These are phyloP conservation scores for Boeremia lycopersici DNA, from an alignment of 2,329 filamentous ascomycete genomes.

Conservation along the genomic window DNA sequence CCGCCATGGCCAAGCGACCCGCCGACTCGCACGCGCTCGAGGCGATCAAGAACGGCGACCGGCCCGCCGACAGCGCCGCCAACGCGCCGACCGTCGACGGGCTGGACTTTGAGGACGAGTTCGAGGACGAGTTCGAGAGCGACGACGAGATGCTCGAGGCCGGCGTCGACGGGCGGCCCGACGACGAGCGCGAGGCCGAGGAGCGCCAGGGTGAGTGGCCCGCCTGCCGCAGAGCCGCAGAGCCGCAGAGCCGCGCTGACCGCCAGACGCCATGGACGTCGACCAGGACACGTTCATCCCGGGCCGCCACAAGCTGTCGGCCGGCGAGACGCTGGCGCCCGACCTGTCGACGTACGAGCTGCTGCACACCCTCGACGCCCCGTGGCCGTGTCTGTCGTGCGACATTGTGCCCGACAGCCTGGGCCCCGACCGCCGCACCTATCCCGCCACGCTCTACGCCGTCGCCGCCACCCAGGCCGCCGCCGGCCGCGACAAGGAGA, in stretches of 20 bases:
- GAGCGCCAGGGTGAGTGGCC: conserved; percentile 73
- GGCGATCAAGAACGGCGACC: conserved; percentile 66
- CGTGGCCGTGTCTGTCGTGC: conserved; percentile 97
- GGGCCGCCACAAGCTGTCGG: conserved; percentile 86
- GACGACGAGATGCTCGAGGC: conserved; percentile 93
- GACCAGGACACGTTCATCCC: conserved; percentile 96
- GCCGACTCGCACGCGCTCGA: conserved; percentile 60
- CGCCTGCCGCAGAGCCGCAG: neutral
- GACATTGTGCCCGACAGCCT: conserved; percentile 86
- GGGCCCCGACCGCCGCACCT: conserved; percentile 88
- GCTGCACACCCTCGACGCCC: conserved; percentile 91
- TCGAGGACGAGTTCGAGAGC: conserved; percentile 89
- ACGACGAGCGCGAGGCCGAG: conserved; percentile 89
- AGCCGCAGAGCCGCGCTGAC: conserved; percentile 2
- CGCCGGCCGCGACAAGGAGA: conserved; percentile 74
- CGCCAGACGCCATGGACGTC: conserved; percentile 80
- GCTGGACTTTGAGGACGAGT: conserved; percentile 91
- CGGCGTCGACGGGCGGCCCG: conserved; percentile 88
- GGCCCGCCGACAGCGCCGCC: conserved; percentile 57
- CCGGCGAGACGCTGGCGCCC: conserved; percentile 87
- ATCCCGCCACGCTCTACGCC: conserved; percentile 93
- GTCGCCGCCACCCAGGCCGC: conserved; percentile 95
- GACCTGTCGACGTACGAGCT: conserved; percentile 97
- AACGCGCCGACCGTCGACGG: conserved; percentile 50
- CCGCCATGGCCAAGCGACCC: conserved; percentile 65